Conservation (phyloP, 192 early-diverging fungal genomes). For the Rhizoclosmatium globosum region DNA sequence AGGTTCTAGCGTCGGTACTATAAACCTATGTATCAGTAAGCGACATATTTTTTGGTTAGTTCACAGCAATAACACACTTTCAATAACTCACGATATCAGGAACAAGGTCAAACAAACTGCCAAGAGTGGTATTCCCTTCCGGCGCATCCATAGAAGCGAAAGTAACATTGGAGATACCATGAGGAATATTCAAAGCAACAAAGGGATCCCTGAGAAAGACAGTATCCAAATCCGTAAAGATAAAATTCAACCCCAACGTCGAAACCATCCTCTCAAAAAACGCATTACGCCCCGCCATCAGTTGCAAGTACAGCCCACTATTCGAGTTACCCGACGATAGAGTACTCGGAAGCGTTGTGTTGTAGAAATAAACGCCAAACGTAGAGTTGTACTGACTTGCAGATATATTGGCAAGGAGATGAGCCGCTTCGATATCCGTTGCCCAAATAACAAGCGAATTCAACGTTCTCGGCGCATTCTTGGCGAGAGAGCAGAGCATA, state of each 20-base stretch:
- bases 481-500: slow-evolving; percentile 25
- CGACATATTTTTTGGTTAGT: too few species aligned
- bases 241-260: neutral
- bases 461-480: slow-evolving; percentile 18
- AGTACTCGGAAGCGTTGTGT: too few species aligned
- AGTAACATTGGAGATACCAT: neutral
- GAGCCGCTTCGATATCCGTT: slow-evolving; percentile 3
- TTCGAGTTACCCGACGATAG: too few species aligned
- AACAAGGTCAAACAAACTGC: too few species aligned
- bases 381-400: too few species aligned
- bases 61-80: too few species aligned
- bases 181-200: slow-evolving; percentile 19
- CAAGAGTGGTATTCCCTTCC: neutral
- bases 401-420: neutral
- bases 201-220: slow-evolving; percentile 19
- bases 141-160: too few species aligned
- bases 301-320: neutral
- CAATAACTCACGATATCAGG: too few species aligned
- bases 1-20: slow-evolving; percentile 20
- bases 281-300: slow-evolving; percentile 14
- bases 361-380: too few species aligned
- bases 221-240: slow-evolving; percentile 31
- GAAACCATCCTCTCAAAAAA: slow-evolving; percentile 14
- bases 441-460: slow-evolving; percentile 27
- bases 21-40: neutral